Evolutionary conservation across 179 eudicot genomes (phyloP).

Genomic region (Sideroxylon spinosum): DNA sequence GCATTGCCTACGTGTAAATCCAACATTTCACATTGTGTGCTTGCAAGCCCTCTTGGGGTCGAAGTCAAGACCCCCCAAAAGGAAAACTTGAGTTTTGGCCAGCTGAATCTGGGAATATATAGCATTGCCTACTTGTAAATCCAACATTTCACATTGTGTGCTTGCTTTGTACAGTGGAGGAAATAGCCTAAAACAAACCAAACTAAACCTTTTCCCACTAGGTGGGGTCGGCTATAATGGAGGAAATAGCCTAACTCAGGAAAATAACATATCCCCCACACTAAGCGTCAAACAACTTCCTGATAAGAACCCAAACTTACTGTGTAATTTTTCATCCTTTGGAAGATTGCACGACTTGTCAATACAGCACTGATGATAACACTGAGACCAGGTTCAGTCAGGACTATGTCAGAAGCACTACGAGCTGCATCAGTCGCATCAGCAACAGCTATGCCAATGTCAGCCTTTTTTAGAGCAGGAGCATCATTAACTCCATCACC

Average conservation of each 20-base stretch:
- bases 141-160: background rate
- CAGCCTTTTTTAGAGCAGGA: constrained; percentile 92
- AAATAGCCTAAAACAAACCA: too few relatives aligned
- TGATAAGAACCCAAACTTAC: constrained; percentile 34
- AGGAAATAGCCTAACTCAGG: background rate
- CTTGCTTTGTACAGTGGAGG: too few relatives aligned
- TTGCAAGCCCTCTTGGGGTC: too few relatives aligned
- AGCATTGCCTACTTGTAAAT: background rate
- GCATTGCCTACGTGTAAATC: background rate
- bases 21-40: background rate
- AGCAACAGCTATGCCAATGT: constrained; percentile 96
- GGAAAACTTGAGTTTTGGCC: too few relatives aligned
- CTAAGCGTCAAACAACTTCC: background rate
- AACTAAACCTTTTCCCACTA: too few relatives aligned
- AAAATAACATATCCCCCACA: background rate
- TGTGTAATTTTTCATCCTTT: constrained; percentile 93
- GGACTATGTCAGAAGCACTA: constrained; percentile 90
- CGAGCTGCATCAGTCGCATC: constrained; percentile 98
- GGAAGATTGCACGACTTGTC: constrained; percentile 89
- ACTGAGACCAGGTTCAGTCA: constrained; percentile 93
- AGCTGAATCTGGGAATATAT: too few relatives aligned
- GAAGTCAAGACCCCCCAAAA: too few relatives aligned
- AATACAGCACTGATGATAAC: constrained; percentile 88
- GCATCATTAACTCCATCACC: constrained; percentile 98
- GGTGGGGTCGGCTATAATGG: too few relatives aligned